Percentiles rank a stretch among this genome's conserved stretches.
Evolutionary conservation across 768 basidiomycete species (phyloP).

Genomic region (Artomyces pyxidatus): DNA sequence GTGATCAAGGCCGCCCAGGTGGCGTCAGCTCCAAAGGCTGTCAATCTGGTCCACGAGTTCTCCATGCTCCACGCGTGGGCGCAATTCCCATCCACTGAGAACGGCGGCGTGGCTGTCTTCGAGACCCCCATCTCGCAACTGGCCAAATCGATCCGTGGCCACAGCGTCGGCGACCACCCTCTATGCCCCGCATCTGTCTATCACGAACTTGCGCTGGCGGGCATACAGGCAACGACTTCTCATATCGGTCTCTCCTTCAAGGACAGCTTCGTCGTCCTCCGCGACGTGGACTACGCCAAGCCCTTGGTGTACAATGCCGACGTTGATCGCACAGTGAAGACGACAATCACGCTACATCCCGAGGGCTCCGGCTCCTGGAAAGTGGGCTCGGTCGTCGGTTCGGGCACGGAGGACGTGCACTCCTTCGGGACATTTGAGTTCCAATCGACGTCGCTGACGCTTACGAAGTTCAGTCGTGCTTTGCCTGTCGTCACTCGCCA

Average conservation of each 20-base stretch:
- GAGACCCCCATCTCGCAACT: slow-evolving; percentile 43
- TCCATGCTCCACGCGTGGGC: slow-evolving; percentile 33
- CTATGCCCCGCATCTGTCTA: slow-evolving; percentile 65
- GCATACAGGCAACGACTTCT: slow-evolving; percentile 29
- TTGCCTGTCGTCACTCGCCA: slow-evolving; percentile 29
- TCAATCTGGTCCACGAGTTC: slow-evolving; percentile 19
- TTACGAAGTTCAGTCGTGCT: slow-evolving; percentile 30
- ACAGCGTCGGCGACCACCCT: slow-evolving; percentile 38
- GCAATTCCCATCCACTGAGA: slow-evolving; percentile 15
- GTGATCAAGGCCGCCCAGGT: background rate
- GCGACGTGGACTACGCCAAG: slow-evolving; percentile 38
- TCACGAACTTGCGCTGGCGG: slow-evolving; percentile 45
- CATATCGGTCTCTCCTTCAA: slow-evolving; percentile 21
- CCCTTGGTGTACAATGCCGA: slow-evolving; percentile 43
- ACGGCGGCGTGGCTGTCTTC: slow-evolving; percentile 35
- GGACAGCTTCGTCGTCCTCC: slow-evolving; percentile 33
- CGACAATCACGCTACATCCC: slow-evolving; percentile 31
- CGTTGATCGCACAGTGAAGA: slow-evolving; percentile 27
- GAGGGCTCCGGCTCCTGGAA: slow-evolving; percentile 35
- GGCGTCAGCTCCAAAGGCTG: background rate
- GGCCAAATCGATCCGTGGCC: slow-evolving; percentile 41
- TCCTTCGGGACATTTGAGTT: slow-evolving; percentile 36
- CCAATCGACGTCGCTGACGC: slow-evolving; percentile 23
- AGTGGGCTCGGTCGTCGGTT: slow-evolving; percentile 32
- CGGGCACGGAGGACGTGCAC: slow-evolving; percentile 27